These are phyloP conservation scores for Phymatotrichopsis omnivora DNA, from an alignment of 2,329 filamentous ascomycete species.

Conservation along the genomic window DNA sequence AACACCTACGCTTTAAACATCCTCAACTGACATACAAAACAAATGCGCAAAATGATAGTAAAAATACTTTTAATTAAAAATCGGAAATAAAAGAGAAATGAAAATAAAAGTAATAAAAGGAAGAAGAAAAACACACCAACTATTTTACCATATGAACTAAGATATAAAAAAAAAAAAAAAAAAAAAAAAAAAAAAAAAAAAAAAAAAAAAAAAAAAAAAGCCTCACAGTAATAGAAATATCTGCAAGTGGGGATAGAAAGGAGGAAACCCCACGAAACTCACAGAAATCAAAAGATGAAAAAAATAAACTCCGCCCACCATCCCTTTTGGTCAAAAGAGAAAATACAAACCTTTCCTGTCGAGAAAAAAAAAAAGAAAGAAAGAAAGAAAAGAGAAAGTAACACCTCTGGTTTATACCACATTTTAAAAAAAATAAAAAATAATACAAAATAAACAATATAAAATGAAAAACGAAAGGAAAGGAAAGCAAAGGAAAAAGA, in stretches of 20 bases:
- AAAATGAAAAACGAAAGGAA: background rate
- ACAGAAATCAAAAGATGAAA: too few species aligned
- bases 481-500: background rate
- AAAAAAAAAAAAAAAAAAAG: too few species aligned
- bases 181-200: background rate
- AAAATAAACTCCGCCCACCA: too few species aligned
- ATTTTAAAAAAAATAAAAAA: background rate
- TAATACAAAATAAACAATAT: conserved; percentile 7
- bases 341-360: conserved; percentile 1
- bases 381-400: conserved; percentile 8
- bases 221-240: too few species aligned
- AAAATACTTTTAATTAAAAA: background rate
- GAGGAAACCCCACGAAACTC: too few species aligned
- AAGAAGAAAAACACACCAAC: background rate
- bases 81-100: conserved; percentile 5
- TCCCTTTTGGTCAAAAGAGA: conserved; percentile 12
- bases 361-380: conserved; percentile 5
- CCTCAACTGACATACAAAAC: too few species aligned
- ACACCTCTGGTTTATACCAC: background rate
- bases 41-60: too few species aligned
- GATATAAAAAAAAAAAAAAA: background rate
- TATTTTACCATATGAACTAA: background rate
- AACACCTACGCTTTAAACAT: too few species aligned
- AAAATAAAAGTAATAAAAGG: background rate
- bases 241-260: too few species aligned